Evolutionary conservation across 192 early-diverging fungal genomes (phyloP).

Genomic region (Funneliformis geosporum): DNA sequence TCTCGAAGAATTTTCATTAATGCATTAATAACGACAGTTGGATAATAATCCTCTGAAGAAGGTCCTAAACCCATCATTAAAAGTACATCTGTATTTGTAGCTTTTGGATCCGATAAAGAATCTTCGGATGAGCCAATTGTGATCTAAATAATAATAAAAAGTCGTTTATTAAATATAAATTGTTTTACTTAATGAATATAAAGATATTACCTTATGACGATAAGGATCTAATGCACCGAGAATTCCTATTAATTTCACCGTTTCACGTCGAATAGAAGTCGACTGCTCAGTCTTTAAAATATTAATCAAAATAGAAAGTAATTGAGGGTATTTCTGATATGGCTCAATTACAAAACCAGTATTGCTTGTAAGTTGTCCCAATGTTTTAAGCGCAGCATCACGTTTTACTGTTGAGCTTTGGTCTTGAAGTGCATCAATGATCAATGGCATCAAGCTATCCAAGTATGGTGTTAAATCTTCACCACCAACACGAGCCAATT

Average conservation of each 20-base stretch:
- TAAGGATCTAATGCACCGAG: constrained; percentile 96
- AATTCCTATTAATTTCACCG: constrained; percentile 88
- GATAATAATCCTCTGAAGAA: constrained; percentile 88
- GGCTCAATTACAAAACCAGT: constrained; percentile 90
- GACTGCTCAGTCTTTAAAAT: constrained; percentile 85
- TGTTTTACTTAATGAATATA: background rate
- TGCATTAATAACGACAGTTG: constrained; percentile 84
- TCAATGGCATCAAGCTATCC: constrained; percentile 77
- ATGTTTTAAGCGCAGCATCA: constrained; percentile 82
- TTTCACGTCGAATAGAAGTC: constrained; percentile 73
- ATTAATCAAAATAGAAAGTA: constrained; percentile 74
- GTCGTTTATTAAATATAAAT: too few species aligned
- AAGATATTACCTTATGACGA: constrained; percentile 53
- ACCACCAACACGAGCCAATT: constrained; percentile 81
- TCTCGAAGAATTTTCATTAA: constrained; percentile 88
- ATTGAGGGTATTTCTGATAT: constrained; percentile 83
- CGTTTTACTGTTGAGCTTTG: constrained; percentile 82
- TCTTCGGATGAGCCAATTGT: constrained; percentile 51
- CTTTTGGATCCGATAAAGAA: constrained; percentile 50
- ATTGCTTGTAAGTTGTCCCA: constrained; percentile 82
- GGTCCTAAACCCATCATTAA: constrained; percentile 70
- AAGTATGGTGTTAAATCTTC: constrained; percentile 81
- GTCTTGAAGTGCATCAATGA: constrained; percentile 88
- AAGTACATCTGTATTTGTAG: constrained; percentile 55
- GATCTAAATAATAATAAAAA: constrained; percentile 43